Evolutionary conservation across 345 rosid genomes (phyloP), one percentile per base, ranked within the genome.

Genomic region (Salix dunnii): DNA sequence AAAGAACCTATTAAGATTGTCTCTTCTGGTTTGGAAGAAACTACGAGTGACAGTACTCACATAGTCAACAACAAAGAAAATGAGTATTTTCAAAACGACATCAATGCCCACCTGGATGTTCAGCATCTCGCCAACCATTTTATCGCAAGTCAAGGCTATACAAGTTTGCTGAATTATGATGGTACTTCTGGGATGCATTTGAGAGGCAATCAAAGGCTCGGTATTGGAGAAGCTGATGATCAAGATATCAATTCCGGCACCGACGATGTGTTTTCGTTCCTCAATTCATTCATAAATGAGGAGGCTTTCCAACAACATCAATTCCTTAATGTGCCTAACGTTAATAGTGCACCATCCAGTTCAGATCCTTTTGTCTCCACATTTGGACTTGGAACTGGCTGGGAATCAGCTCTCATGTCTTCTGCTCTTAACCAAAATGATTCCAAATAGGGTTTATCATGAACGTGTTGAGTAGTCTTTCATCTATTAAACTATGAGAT

Each of bases 241-340:
- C 43, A 40, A 23, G 83, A 80, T 69, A 66, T 80, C 72, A 70
- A 75, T 33, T 75, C 38, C 53, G 42, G 72, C n/a, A 53, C 48
- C 18, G 83, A 80, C 30, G 83, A 80, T 71, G 68, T 71, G 8
- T 75, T 80, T 68, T 75, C 76, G 6, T 80, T 80, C 60, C 76
- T 80, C 76, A 71, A 80, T 71, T 80, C 83, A 30, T 67, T 80
- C 25, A 80, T 80, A 48, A 71, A 80, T 40, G 83, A 80, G 30
- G 83, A 80, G 42, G 67, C 58, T 71, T 70, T 65, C 60, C 63
- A 61, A 16, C 72, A 75, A 35, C 65, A 76, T 33, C 79, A 71
- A 38, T 21, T 58, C 11, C 48, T 42, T 40, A 66, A 49, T 1
- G 69, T 25, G 33, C 28, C 75, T 25, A 38, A 5, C 33, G 53